These are phyloP conservation scores for Tylopilus intermedius DNA, from an alignment of 768 basidiomycete genomes.

Conservation along the genomic window DNA sequence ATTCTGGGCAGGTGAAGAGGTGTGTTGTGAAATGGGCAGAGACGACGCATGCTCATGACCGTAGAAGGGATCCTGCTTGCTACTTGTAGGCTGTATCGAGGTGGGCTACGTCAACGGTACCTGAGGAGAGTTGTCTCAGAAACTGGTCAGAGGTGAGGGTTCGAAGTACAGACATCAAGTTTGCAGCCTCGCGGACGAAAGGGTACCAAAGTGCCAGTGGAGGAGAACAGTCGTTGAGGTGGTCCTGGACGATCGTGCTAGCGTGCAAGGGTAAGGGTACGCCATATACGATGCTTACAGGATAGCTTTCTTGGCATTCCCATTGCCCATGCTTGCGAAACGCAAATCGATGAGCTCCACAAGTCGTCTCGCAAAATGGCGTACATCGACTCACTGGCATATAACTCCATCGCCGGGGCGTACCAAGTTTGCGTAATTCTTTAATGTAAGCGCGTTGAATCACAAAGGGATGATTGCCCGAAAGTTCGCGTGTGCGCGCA, in stretches of 20 bases:
- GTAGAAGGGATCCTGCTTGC: no score
- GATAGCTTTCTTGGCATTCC: constrained; percentile 47
- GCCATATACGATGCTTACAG: constrained; percentile 27
- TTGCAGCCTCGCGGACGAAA: no score
- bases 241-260: constrained; percentile 49
- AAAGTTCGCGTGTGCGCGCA: constrained; percentile 66
- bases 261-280: neutral
- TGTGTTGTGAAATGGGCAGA: no score
- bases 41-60: no score
- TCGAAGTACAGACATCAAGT: no score
- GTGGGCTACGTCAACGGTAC: no score
- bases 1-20: no score
- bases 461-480: constrained; percentile 60
- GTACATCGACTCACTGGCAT: constrained; percentile 36
- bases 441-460: constrained; percentile 51
- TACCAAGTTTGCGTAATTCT: constrained; percentile 44
- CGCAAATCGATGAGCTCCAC: constrained; percentile 41
- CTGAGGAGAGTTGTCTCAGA: no score
- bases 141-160: no score
- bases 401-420: constrained; percentile 42
- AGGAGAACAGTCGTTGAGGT: constrained; percentile 35
- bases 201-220: no score
- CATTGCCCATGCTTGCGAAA: constrained; percentile 51
- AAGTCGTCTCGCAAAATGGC: constrained; percentile 36
- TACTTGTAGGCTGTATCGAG: no score